phyloP scores from a whole-genome alignment of 345 rosid species.

The Aethionema arabicum region DNA sequence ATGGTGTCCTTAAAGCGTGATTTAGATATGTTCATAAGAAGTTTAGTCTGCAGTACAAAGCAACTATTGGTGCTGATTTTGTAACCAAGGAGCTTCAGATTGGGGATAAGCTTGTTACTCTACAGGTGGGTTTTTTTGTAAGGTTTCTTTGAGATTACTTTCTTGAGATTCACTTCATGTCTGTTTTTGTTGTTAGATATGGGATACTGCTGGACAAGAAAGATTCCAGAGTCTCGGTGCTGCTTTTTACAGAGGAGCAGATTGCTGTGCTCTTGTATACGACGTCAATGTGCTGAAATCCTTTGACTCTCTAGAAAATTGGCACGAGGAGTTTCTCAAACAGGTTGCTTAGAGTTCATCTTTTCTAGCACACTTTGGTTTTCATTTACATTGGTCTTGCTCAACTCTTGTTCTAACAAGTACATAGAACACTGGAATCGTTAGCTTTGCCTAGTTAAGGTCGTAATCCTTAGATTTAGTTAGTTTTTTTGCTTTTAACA shows the following conservation, averaged over 20 bases:
- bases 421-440: neutral
- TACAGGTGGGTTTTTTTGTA: conserved; percentile 55
- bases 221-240: conserved; percentile 96
- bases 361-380: conserved; percentile 17
- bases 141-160: neutral
- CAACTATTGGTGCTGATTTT: conserved; percentile 98
- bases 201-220: conserved; percentile 99
- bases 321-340: conserved; percentile 98
- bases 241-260: conserved; percentile 97
- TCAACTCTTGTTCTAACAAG: neutral
- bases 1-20: conserved; percentile 30
- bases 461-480: neutral
- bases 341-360: conserved; percentile 49
- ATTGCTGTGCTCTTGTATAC: conserved; percentile 89
- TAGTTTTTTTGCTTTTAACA: neutral
- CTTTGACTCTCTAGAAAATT: conserved; percentile 85
- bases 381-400: conserved; percentile 25
- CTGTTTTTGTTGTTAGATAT: conserved; percentile 55
- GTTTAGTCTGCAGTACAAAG: conserved; percentile 96
- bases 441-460: conserved; percentile 13
- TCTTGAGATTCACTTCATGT: neutral
- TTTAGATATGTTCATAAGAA: conserved; percentile 76
- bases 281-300: conserved; percentile 90
- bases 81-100: conserved; percentile 96
- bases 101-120: conserved; percentile 88